These are phyloP conservation scores for Ophiostoma fasciatum DNA, from an alignment of 2,329 filamentous ascomycete genomes.

Conservation along the genomic window DNA sequence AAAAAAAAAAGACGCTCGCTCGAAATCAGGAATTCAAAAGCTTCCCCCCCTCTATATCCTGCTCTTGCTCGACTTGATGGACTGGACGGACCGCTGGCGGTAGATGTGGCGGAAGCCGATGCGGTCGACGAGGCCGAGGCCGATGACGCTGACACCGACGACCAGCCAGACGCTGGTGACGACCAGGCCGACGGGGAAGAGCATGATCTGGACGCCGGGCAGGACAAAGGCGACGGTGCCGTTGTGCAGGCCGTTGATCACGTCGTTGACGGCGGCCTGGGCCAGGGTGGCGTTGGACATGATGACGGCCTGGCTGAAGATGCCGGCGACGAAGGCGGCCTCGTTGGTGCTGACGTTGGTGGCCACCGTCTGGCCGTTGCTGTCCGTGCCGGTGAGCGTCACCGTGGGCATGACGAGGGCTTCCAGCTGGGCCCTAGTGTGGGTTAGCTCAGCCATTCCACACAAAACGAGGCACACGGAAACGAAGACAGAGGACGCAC, in stretches of 20 bases:
- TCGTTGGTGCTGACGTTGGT: conserved; percentile 56
- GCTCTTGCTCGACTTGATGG: conserved; percentile 18
- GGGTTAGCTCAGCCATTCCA: background rate
- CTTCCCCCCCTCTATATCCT: conserved; percentile 17
- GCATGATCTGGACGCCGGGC: conserved; percentile 51
- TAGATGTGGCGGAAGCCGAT: conserved; percentile 53
- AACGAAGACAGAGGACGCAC: conserved; percentile 35
- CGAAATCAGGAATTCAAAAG: no score
- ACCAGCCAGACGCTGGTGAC: conserved; percentile 48
- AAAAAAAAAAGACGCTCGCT: no score
- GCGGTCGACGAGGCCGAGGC: conserved; percentile 50
- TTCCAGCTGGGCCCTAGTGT: conserved; percentile 39
- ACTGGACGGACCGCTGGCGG: conserved; percentile 32
- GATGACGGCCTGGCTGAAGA: conserved; percentile 46
- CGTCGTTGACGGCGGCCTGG: conserved; percentile 32
- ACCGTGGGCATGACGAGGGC: conserved; percentile 53
- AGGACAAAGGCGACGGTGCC: conserved; percentile 50
- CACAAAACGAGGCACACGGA: background rate
- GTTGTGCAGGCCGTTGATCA: conserved; percentile 29
- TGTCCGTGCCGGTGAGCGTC: conserved; percentile 44
- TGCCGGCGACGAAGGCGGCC: conserved; percentile 54
- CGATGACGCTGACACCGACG: conserved; percentile 41
- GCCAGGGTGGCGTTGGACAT: conserved; percentile 35
- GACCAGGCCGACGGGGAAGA: conserved; percentile 56
- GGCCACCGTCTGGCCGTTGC: conserved; percentile 34